Conservation (phyloP, 805 yeast genomes). For the Kurtzmaniella fragi region DNA sequence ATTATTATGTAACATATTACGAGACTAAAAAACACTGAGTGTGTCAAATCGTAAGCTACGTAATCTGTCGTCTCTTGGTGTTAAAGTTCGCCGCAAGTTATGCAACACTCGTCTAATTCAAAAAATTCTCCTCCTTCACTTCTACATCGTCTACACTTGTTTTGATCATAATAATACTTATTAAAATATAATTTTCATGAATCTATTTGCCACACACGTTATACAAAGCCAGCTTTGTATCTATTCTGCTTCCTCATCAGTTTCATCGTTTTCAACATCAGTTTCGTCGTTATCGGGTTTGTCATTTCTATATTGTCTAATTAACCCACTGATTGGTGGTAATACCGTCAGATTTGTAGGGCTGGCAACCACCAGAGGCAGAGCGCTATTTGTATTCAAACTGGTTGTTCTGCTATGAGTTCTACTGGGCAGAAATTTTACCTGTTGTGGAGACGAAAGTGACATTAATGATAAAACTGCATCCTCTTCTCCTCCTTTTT, state of each 20-base stretch:
- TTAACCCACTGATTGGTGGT: constrained; percentile 27
- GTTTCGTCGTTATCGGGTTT: constrained; percentile 28
- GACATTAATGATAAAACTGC: constrained; percentile 54
- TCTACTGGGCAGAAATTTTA: constrained; percentile 12
- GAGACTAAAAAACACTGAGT: too few relatives aligned
- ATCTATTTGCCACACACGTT: not conserved
- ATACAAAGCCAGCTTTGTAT: not conserved
- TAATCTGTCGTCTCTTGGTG: too few relatives aligned
- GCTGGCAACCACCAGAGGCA: constrained; percentile 9
- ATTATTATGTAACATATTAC: too few relatives aligned
- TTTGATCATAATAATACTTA: too few relatives aligned
- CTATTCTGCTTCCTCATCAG: constrained; percentile 15
- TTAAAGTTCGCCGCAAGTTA: too few relatives aligned
- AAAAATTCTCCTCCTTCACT: too few relatives aligned
- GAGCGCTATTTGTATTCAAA: constrained; percentile 26
- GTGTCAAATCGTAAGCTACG: too few relatives aligned
- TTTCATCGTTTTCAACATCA: constrained; percentile 27
- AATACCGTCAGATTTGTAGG: constrained; percentile 12
- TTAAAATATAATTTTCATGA: not conserved
- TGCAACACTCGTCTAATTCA: too few relatives aligned
- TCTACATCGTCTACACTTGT: too few relatives aligned
- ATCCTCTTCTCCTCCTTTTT: constrained; percentile 27
- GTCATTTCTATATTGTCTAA: constrained; percentile 5
- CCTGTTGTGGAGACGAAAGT: constrained; percentile 45
- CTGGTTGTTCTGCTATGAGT: constrained; percentile 26